Evolutionary conservation across 1,139 yeast genomes (phyloP), one percentile per base, ranked within the genome.

Genomic region (Blastobotrys ciferrii): DNA sequence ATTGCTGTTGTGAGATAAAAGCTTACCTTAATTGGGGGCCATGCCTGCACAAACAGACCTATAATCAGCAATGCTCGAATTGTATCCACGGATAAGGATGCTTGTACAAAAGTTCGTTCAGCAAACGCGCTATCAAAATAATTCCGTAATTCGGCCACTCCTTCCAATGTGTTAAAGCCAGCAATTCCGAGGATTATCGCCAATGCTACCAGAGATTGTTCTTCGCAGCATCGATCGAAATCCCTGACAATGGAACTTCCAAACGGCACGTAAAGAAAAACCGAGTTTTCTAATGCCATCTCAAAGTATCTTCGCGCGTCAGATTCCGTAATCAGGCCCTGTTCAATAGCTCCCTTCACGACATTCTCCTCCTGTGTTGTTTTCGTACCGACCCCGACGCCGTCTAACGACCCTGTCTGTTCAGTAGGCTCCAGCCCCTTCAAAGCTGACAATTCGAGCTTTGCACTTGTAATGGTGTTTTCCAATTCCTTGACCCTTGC

Each of bases 221-320:
- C 28, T 7, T 42, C 18, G 13, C 28, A 23, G 18, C 30, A 19
- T 4, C 12, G 7, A 11, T 42, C 45, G 14, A 15, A 32, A n/a
- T 32, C 39, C 28, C 18, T 32, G 14, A 12, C 15, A 23, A 42
- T 13, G 4, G 12, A 12, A 17, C 39, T 13, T 5, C 35, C 25
- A 14, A 32, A 19, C 17, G 14, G 17, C n/a, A 32, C 25, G 15
- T 17, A 19, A 9, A 14, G 12, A 5, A 14, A 20, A 3, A 28
- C 28, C n/a, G 45, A 31, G 3, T n/a, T 18, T 7, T 18, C 45
- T 7, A 42, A 28, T 5, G 36, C 40, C 40, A 36, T 19, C 7
- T 42, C 45, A 32, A 20, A 42, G 31, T 17, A 28, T 19, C n/a
- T 17, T 15, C 39, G 19, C 7, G 39, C 40, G n/a, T 42, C 45